A percentile compares a stretch with the other conserved stretches of the same genome.
Evolutionary conservation across 1,139 yeast species (phyloP).

Genomic region (Saccharomyces pastorianus): DNA sequence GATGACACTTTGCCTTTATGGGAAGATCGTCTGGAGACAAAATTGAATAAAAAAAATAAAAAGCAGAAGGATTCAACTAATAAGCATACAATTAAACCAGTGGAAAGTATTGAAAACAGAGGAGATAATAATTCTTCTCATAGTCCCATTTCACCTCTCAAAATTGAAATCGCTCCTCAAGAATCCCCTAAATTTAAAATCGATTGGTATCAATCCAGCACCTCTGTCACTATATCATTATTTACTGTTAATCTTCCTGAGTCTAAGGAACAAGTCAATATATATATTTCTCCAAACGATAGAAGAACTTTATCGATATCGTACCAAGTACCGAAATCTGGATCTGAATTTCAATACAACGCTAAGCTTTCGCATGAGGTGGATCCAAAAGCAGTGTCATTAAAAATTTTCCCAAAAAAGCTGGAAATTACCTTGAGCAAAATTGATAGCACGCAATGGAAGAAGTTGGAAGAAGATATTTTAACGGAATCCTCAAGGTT

Average conservation of each 20-base stretch:
- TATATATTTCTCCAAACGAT: conserved; percentile 29
- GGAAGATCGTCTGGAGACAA: conserved; percentile 39
- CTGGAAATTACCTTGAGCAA: conserved; percentile 49
- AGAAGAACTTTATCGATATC: conserved; percentile 15
- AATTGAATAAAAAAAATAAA: conserved; percentile 20
- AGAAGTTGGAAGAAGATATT: conserved; percentile 24
- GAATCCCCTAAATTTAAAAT: conserved; percentile 41
- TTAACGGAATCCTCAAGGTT: background rate
- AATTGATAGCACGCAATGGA: conserved; percentile 34
- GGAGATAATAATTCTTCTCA: background rate
- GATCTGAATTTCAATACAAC: conserved; percentile 33
- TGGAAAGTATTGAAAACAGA: background rate
- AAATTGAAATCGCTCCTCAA: background rate
- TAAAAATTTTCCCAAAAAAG: conserved; percentile 60
- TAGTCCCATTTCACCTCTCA: background rate
- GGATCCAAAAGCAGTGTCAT: conserved; percentile 39
- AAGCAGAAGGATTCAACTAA: conserved; percentile 1
- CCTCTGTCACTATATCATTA: conserved; percentile 55
- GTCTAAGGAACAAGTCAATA: conserved; percentile 18
- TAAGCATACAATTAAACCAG: background rate
- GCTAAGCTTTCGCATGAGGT: conserved; percentile 48
- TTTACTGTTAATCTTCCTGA: conserved; percentile 59
- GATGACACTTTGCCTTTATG: conserved; percentile 47
- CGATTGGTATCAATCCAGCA: conserved; percentile 73
- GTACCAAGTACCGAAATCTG: conserved; percentile 25